Evolutionary conservation across 2,329 filamentous ascomycete genomes (phyloP).

Genomic region (Pseudogymnoascus sp.): DNA sequence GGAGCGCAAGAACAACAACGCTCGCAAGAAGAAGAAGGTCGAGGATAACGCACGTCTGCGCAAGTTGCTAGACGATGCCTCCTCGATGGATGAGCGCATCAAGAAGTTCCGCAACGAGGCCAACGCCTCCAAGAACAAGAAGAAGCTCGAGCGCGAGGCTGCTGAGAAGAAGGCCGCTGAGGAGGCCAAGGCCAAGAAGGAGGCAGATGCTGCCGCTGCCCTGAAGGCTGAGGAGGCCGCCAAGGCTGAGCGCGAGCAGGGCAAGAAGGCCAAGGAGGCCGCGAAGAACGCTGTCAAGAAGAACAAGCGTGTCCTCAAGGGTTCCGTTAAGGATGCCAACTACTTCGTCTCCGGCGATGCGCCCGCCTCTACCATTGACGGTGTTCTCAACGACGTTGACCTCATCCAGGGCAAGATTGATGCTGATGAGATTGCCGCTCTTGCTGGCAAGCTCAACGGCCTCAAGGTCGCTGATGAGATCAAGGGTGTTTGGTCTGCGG

Average conservation of each 20-base stretch:
- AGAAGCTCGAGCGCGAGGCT: conserved; percentile 81
- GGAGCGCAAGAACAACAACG: conserved; percentile 96
- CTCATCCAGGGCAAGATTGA: conserved; percentile 82
- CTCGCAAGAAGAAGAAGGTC: conserved; percentile 98
- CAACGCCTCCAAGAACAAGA: conserved; percentile 93
- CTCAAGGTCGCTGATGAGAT: conserved; percentile 77
- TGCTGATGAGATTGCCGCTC: conserved; percentile 75
- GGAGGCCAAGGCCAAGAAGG: conserved; percentile 75
- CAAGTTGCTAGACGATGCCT: conserved; percentile 79
- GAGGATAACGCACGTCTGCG: conserved; percentile 91
- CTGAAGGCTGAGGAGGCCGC: conserved; percentile 81
- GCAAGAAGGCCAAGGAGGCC: conserved; percentile 96
- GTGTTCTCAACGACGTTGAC: conserved; percentile 79
- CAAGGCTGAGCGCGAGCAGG: conserved; percentile 73
- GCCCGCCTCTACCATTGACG: conserved; percentile 71
- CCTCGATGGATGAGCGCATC: conserved; percentile 85
- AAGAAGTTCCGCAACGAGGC: conserved; percentile 93
- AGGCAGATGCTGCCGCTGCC: conserved; percentile 70
- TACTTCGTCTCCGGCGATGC: conserved; percentile 77
- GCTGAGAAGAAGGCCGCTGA: conserved; percentile 82
- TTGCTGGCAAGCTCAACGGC: conserved; percentile 73
- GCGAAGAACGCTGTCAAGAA: conserved; percentile 99
- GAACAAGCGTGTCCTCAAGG: conserved; percentile 97
- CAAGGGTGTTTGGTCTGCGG: conserved; percentile 71
- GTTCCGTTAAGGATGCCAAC: conserved; percentile 92